Conservation (phyloP, 2,329 filamentous ascomycete genomes). For the Acrodontium crateriforme region DNA sequence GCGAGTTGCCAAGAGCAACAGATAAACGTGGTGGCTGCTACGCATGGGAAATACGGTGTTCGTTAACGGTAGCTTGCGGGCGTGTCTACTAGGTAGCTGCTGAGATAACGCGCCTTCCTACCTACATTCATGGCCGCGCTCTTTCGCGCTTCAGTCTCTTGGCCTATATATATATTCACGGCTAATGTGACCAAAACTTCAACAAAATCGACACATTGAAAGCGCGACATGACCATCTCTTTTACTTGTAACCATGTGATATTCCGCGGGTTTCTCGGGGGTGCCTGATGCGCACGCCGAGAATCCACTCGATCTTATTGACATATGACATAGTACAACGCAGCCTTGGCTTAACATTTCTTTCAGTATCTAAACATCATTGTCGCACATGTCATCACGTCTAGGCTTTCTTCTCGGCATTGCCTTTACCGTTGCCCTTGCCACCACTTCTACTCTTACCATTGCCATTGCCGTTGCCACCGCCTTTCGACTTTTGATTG, state of each 20-base stretch:
- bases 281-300: no score
- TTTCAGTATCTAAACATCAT: not conserved
- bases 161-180: not conserved
- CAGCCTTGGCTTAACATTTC: not conserved
- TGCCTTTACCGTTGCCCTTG: slow-evolving; percentile 2
- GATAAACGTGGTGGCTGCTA: slow-evolving; percentile 51
- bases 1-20: slow-evolving; percentile 99
- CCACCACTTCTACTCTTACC: not conserved
- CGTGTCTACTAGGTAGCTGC: not conserved
- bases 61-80: not conserved
- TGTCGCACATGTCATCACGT: not conserved
- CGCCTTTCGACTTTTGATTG: slow-evolving; percentile 11
- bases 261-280: no score
- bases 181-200: not conserved
- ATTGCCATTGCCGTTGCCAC: not conserved
- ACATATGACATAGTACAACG: not conserved
- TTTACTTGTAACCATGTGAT: no score
- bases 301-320: no score
- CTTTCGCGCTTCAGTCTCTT: slow-evolving; percentile 1
- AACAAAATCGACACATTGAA: not conserved
- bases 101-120: not conserved
- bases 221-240: slow-evolving; percentile 1
- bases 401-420: not conserved
- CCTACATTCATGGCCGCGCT: no score
- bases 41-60: slow-evolving; percentile 12